Evolutionary conservation across 352 stramenopile species (phyloP), one percentile per base, ranked within the genome.

Genomic region (Saprolegnia diclina): DNA sequence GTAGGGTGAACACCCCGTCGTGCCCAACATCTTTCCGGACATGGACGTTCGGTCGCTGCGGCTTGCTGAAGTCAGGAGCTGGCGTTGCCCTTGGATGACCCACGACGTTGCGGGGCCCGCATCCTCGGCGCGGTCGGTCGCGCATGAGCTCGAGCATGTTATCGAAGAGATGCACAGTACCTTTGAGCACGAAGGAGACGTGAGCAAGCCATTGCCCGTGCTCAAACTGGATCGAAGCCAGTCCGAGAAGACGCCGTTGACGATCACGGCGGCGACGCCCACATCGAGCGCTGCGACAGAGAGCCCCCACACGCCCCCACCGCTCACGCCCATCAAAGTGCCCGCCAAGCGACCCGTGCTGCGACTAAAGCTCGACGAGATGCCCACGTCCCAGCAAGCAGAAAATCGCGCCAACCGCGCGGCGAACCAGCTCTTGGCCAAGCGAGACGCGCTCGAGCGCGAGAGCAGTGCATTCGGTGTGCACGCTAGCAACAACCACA

Each of bases 321-420:
- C 42, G 29, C 21, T 46, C 21, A 16, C 67, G 18, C 14, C 57
- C 1, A 14, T 44, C 11, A 61, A 35, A 38, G 64, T 67, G 0
- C 71, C 68, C 42, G 67, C 66, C 13, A 91, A 90, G 44, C 79
- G 87, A 9, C 85, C 85, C 21, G 77, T 83, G 37, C 68, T 94
- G 44, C 79, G 83, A 11, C 72, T 94, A 11, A 91, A 94, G 65
- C 73, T 94, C 4, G 87, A 94, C 72, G 85, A 92, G 38, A 94
- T 94, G 87, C 87, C 87, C 26, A 94, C 87, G 10, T 79, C 85
- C 5, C 87, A 94, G 52, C 83, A 94, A 76, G 87, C 87, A 1
- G 87, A 94, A 72, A 81, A 91, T 19, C 74, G 85, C 44, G 87
- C 87, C 0, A 85, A 93, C 32, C 81, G 83, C 53, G 83, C 83